Base-by-base conservation (phyloP, 805 yeast species). In the Hanseniaspora guilliermondii region DNA sequence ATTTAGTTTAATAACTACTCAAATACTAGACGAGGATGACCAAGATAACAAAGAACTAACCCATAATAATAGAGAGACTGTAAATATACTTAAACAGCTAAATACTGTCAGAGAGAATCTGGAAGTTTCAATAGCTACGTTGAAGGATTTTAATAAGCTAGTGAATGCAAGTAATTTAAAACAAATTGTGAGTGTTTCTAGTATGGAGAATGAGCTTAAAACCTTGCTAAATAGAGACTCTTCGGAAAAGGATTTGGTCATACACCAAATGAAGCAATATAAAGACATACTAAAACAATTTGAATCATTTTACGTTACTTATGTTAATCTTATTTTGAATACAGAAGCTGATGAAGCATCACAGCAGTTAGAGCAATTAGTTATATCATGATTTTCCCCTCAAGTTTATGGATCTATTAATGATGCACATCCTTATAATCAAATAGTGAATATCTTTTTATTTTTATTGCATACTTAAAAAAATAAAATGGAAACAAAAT, bases 201-300 rank as follows among this genome's bases (percentile, higher is more conserved):
- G 55, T 37, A 44, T 52, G 55, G 35, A 52, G 38, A 44, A 44
- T 30, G 55, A 52, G 22, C 19, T 52, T 12, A 30, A 37, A 8
- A 21, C 27, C n/a, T n/a, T 32, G 19, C 7, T 41, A 3, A 17
- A 19, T 2, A 38, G 35, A 25, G 30, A 42, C 12, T 19, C 27
- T 11, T 4, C 3, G 4, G n/a, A 42, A 8, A 37, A 17, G 6
- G 44, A 27, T 11, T 38, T 7, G 4, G 22, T 37, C 5, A 17
- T 36, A 4, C n/a, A 22, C 6, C 22, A 44, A 25, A 4, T 52
- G 8, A 30, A 19, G 8, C 39, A 44, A 25, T 37, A 36, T 14
- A 52, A 44, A 21, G 55, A 52, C 8, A 52, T 52, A 14, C n/a
- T 52, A 16, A 52, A 52, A 21, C 45, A 44, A 12, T 44, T 52